These are phyloP conservation scores for Aspergillus viridinutans DNA, from an alignment of 2,329 filamentous ascomycete species.

Conservation along the genomic window DNA sequence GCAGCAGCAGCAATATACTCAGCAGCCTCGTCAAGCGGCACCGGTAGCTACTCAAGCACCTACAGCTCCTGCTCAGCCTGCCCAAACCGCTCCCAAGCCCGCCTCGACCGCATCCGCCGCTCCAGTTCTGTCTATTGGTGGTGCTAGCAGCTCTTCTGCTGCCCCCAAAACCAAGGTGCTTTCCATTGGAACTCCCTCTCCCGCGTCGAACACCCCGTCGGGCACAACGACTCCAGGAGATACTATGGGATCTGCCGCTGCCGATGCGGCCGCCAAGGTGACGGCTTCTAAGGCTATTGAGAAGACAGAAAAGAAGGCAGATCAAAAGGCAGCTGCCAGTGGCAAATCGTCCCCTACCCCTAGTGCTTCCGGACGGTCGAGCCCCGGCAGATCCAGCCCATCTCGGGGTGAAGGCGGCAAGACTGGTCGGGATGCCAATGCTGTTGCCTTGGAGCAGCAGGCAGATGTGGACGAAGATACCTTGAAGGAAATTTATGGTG, in stretches of 20 bases:
- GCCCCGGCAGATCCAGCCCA: slow-evolving; percentile 73
- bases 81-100: slow-evolving; percentile 47
- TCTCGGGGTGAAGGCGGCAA: slow-evolving; percentile 55
- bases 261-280: slow-evolving; percentile 74
- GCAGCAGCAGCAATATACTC: slow-evolving; percentile 16
- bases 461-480: slow-evolving; percentile 79
- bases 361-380: slow-evolving; percentile 67
- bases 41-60: slow-evolving; percentile 38
- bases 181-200: slow-evolving; percentile 59
- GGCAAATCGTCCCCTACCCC: slow-evolving; percentile 77
- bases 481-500: slow-evolving; percentile 89
- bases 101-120: slow-evolving; percentile 35
- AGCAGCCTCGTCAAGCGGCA: slow-evolving; percentile 42
- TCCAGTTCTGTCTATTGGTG: slow-evolving; percentile 51
- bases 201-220: slow-evolving; percentile 35
- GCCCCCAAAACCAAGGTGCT: slow-evolving; percentile 69
- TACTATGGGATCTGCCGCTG: slow-evolving; percentile 43
- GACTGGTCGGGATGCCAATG: slow-evolving; percentile 67
- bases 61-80: slow-evolving; percentile 42
- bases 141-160: slow-evolving; percentile 43
- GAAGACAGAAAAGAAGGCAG: slow-evolving; percentile 71
- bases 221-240: slow-evolving; percentile 51
- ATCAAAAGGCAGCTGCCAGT: slow-evolving; percentile 47
- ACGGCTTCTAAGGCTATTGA: slow-evolving; percentile 84
- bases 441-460: slow-evolving; percentile 76